Evolutionary conservation across 768 basidiomycete genomes (phyloP), one percentile per base, ranked within the genome.

Genomic region (Trametes punicea): DNA sequence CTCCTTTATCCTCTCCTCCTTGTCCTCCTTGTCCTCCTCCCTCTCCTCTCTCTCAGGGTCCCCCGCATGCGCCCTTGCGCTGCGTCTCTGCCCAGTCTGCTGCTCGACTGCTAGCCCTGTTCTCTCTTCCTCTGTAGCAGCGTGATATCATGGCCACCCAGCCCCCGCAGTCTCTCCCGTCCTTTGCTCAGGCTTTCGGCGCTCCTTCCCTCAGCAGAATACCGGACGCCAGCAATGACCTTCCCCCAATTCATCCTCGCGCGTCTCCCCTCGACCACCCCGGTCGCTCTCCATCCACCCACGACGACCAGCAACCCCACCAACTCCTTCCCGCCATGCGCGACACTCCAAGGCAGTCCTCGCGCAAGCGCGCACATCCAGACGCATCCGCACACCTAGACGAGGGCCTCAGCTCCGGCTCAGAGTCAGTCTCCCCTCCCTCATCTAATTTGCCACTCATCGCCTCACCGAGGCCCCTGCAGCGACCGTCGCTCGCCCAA

Each of bases 151-250:
- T 79, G 70, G 73, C 75, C 44, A 73, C 75, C 39, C 78, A 76
- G 63, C 69, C 73, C 58, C 72, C 75, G 58, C 85, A 84, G 69
- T 84, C 87, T 9, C 81, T 91, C 34, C 89, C 89, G 36, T 87
- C 89, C 39, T 91, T 91, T 70, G 83, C 85, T 2, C 84, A 87
- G 73, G 81, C 89, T 0, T 91, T 91, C 73, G 81, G 78, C 67
- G 73, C 63, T 48, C 78, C 79, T 1, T 82, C 83, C 6, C 71
- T 87, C 51, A 74, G 68, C 70, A 77, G 71, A 56, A 75, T 83
- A 20, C 69, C 79, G 1, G 68, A 74, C 31, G 72, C 73, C 53
- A 80, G 72, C 70, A 85, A 83, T 69, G 72, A 68, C 38, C 74
- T 89, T 3, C 87, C 88, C 10, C 87, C 86, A 51, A 87, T 88